A percentile compares a stretch with the other conserved stretches of the same genome.
phyloP scores from a whole-genome alignment of 2,329 filamentous ascomycete genomes.

The Xylaria sp. region DNA sequence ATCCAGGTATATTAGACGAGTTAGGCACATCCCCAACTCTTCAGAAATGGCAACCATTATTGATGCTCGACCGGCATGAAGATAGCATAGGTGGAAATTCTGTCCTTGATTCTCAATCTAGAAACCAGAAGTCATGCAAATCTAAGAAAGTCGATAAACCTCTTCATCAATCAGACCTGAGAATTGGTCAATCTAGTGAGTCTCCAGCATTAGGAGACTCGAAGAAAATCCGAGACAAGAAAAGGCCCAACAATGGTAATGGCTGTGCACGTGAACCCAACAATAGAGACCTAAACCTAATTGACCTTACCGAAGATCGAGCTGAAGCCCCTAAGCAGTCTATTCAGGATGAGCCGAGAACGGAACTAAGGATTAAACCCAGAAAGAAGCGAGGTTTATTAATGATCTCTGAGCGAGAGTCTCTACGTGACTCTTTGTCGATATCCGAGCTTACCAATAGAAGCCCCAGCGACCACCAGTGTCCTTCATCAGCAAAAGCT shows the following conservation, averaged over 20 bases:
- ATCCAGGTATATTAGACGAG: background rate
- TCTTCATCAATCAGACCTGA: background rate
- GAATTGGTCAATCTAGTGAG: background rate
- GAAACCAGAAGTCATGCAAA: slow-evolving; percentile 12
- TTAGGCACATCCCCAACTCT: background rate
- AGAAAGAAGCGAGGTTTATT: slow-evolving; percentile 61
- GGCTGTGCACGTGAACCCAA: background rate
- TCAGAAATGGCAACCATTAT: background rate
- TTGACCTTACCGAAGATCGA: slow-evolving; percentile 24
- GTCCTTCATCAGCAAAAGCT: background rate
- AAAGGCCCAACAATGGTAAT: background rate
- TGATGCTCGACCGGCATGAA: background rate
- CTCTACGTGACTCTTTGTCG: slow-evolving; percentile 14
- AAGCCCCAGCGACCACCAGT: background rate
- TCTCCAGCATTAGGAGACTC: background rate
- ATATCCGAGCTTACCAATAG: slow-evolving; percentile 18
- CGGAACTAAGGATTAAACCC: slow-evolving; percentile 60
- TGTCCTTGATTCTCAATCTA: slow-evolving; percentile 3
- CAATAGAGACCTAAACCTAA: background rate
- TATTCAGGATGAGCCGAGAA: slow-evolving; percentile 50
- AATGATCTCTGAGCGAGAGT: slow-evolving; percentile 56
- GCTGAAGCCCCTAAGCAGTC: slow-evolving; percentile 8
- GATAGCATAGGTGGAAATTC: background rate
- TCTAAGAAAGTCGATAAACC: background rate
- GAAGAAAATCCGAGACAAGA: slow-evolving; percentile 16